Evolutionary conservation across 305 asterid genomes (phyloP), one percentile per base, ranked within the genome.

Genomic region (Plantago coronopus): DNA sequence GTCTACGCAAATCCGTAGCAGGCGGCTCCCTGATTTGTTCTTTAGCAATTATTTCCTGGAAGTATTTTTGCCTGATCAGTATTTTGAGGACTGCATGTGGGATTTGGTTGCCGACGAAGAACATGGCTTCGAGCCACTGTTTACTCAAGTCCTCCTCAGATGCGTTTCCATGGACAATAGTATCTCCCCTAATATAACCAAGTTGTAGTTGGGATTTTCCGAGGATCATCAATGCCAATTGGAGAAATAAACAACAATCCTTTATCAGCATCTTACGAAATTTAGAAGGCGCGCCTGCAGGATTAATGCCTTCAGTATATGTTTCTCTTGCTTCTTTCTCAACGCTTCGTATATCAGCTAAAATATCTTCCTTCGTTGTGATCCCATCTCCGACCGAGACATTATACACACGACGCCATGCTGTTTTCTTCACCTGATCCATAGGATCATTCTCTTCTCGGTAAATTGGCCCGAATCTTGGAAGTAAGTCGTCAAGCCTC

Each of bases 161-260:
- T 8, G 10, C 3, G 9, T 17, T 25, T 18, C 12, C 29, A 7
- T 45, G 50, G 2, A 63, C 58, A 54, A 59, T 2, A 1, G 37
- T 3, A 17, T 64, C 57, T 0, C 22, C 25, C 0, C 5, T 17
- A 1, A 61, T 47, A 51, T 19, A 63, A 31, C 9, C 9, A 31
- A 0, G 44, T 31, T 37, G 2, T 7, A 5, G 20, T 18, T 48
- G 21, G 17, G 68, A 47, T 2, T 43, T 48, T 15, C 64, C 69
- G 9, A 73, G 61, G 0, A 73, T 27, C 15, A 18, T 42, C 5
- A 73, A 22, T 0, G 59, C 55, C 57, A 68, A 14, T 7, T 68
- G 68, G 16, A 73, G 68, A 43, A 73, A 68, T 48, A 64, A 27
- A 14, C 74, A 73, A 15, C 78, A 65, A 9, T 73, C 74, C 16